Percentiles rank a stretch among this genome's conserved stretches.
phyloP scores from a whole-genome alignment of 768 basidiomycete species.

The Krasilnikovozyma curviuscula region DNA sequence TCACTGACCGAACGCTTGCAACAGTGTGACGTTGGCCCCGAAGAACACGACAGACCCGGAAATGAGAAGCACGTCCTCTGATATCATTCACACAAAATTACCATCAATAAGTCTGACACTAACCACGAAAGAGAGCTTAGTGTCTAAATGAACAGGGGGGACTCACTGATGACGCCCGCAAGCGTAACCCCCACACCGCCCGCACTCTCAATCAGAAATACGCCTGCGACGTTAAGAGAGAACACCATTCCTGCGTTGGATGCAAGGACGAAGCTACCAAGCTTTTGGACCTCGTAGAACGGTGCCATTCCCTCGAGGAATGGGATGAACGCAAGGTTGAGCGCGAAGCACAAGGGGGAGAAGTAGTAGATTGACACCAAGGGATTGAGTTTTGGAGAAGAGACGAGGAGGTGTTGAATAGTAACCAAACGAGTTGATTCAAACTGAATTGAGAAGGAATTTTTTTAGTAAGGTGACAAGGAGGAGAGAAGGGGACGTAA shows the following conservation, averaged over 20 bases:
- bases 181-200: slow-evolving; percentile 12
- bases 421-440: slow-evolving; percentile 14
- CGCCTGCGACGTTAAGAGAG: slow-evolving; percentile 14
- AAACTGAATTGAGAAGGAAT: slow-evolving; percentile 2
- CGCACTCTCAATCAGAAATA: slow-evolving; percentile 15
- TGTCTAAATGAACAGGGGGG: too few relatives aligned
- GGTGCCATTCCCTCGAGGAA: slow-evolving; percentile 15
- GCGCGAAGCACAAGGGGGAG: slow-evolving; percentile 14
- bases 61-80: slow-evolving; percentile 14
- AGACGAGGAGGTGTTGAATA: slow-evolving; percentile 14
- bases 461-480: not conserved
- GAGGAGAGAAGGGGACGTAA: not conserved
- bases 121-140: too few relatives aligned
- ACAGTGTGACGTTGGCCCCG: slow-evolving; percentile 1
- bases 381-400: slow-evolving; percentile 11
- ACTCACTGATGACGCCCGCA: slow-evolving; percentile 11
- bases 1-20: slow-evolving; percentile 1
- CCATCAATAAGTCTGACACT: not conserved
- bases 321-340: slow-evolving; percentile 10
- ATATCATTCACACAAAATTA: not conserved
- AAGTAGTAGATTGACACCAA: slow-evolving; percentile 12
- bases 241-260: slow-evolving; percentile 13
- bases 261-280: slow-evolving; percentile 12
- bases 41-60: slow-evolving; percentile 10
- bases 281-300: slow-evolving; percentile 3